A percentile compares a stretch with the other conserved stretches of the same genome.
These are phyloP conservation scores for Aspergillus affinis DNA, from an alignment of 495 filamentous ascomycete genomes.

Conservation along the genomic window DNA sequence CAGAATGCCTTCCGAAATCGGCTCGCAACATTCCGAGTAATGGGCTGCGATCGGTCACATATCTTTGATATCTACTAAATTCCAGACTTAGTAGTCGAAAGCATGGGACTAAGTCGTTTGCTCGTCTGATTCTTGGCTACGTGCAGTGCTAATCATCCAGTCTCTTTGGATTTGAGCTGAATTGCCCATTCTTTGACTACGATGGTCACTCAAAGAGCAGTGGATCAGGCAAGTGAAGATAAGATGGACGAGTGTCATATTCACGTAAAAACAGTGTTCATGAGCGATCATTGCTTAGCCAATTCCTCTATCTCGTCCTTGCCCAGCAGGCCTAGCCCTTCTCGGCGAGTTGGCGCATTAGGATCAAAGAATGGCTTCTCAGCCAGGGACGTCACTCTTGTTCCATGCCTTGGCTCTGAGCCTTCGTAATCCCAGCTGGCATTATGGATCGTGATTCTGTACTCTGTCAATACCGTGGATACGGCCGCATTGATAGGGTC, in stretches of 20 bases:
- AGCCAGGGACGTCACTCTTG: slow-evolving; percentile 63
- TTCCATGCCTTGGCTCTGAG: slow-evolving; percentile 59
- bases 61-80: no score
- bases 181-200: background rate
- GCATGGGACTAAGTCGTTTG: no score
- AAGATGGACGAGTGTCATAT: background rate
- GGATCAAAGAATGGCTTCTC: slow-evolving; percentile 66
- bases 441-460: slow-evolving; percentile 66
- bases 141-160: no score
- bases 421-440: slow-evolving; percentile 69
- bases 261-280: background rate
- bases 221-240: no score
- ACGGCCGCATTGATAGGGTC: background rate
- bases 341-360: slow-evolving; percentile 55
- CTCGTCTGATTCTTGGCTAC: no score
- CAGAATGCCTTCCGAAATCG: no score
- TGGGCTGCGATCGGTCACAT: no score
- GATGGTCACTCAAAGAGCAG: background rate
- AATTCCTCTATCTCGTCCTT: slow-evolving; percentile 30
- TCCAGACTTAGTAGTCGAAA: no score
- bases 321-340: slow-evolving; percentile 53
- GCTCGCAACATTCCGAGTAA: no score
- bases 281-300: background rate
- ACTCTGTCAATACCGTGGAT: slow-evolving; percentile 4
- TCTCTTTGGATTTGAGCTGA: no score